Conservation (phyloP, 768 basidiomycete genomes). For the Terana coerulea region DNA sequence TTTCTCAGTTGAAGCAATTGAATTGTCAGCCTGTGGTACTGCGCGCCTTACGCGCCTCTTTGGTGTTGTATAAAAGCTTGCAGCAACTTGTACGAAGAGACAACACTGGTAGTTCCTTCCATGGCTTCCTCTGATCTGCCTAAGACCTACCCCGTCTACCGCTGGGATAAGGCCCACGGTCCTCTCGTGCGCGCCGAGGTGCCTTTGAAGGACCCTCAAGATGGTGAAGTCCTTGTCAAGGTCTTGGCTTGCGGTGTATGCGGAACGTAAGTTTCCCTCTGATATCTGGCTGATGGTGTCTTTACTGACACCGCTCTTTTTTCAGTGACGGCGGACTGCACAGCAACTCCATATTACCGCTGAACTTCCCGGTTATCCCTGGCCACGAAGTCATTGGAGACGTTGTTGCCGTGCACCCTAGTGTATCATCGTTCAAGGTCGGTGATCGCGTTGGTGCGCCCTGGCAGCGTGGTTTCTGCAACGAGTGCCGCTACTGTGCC, state of each 20-base stretch:
- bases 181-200: constrained; percentile 14
- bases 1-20: too few species aligned
- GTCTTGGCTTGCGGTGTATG: constrained; percentile 26
- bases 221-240: constrained; percentile 22
- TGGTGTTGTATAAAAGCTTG: too few species aligned
- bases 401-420: constrained; percentile 19
- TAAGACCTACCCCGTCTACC: constrained; percentile 16
- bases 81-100: too few species aligned
- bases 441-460: constrained; percentile 29
- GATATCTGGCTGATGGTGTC: not conserved
- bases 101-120: too few species aligned
- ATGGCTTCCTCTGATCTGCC: not conserved
- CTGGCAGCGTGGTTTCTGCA: constrained; percentile 27
- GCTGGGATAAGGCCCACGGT: constrained; percentile 16
- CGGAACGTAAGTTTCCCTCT: constrained; percentile 15
- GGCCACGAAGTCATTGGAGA: constrained; percentile 29
- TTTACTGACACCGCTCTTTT: not conserved
- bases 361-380: constrained; percentile 18
- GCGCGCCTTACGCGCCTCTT: too few species aligned
- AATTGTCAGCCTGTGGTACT: too few species aligned
- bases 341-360: not conserved
- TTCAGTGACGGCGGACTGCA: not conserved
- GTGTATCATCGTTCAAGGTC: constrained; percentile 19
- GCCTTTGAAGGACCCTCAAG: constrained; percentile 19
- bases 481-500: constrained; percentile 22